phyloP scores from a whole-genome alignment of 2,329 filamentous ascomycete species.

The Cryphonectria radicalis region DNA sequence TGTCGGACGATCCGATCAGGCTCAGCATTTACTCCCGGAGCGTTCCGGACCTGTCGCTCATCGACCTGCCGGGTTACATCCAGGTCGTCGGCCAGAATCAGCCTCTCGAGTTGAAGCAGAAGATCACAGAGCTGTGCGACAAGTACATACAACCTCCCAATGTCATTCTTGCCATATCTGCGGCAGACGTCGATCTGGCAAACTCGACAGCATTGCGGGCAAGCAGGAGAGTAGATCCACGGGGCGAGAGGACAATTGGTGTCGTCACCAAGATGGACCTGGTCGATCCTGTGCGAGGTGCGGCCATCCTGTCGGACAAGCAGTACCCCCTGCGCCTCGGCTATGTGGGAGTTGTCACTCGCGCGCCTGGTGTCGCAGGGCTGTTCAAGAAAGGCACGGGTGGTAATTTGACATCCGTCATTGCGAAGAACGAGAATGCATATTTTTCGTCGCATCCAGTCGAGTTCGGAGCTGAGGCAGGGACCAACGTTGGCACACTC shows the following conservation, averaged over 20 bases:
- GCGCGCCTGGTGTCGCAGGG: constrained; percentile 69
- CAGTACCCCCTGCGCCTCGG: constrained; percentile 95
- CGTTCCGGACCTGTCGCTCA: constrained; percentile 92
- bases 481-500: constrained; percentile 79
- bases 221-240: constrained; percentile 87
- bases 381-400: constrained; percentile 80
- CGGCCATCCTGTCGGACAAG: constrained; percentile 78
- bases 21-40: constrained; percentile 94
- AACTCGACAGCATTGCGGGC: constrained; percentile 93
- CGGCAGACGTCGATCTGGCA: constrained; percentile 93
- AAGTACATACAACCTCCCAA: constrained; percentile 98
- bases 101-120: constrained; percentile 88
- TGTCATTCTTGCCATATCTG: constrained; percentile 95
- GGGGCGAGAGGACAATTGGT: constrained; percentile 94
- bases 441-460: constrained; percentile 84
- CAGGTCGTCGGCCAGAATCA: constrained; percentile 93
- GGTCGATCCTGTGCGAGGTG: constrained; percentile 80
- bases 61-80: constrained; percentile 96
- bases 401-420: constrained; percentile 77
- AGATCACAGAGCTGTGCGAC: constrained; percentile 94
- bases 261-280: constrained; percentile 99
- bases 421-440: constrained; percentile 83
- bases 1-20: constrained; percentile 95
- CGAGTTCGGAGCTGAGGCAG: constrained; percentile 75
- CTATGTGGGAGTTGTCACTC: constrained; percentile 93